A percentile compares a stretch with the other conserved stretches of the same genome.
phyloP scores from a whole-genome alignment of 352 stramenopile species.

The Globisporangium paddicum region DNA sequence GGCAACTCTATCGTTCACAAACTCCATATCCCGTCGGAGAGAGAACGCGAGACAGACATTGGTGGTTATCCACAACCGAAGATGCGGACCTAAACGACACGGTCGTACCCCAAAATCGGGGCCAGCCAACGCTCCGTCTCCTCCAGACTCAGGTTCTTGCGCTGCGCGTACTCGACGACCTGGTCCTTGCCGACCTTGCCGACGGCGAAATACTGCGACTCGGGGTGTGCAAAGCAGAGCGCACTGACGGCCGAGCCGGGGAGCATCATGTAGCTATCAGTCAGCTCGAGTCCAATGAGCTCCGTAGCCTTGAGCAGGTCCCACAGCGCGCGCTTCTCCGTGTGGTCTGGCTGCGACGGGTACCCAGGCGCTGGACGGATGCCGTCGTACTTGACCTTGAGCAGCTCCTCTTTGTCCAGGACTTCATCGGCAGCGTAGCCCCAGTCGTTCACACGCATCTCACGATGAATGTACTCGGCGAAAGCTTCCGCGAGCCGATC shows the following conservation, averaged over 20 bases:
- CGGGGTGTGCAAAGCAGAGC: slow-evolving; percentile 94
- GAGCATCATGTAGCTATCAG: slow-evolving; percentile 96
- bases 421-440: slow-evolving; percentile 93
- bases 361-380: slow-evolving; percentile 97
- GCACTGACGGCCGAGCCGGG: slow-evolving; percentile 92
- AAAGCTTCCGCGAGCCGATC: slow-evolving; percentile 87
- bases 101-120: slow-evolving; percentile 95
- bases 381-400: slow-evolving; percentile 98
- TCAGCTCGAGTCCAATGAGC: slow-evolving; percentile 90
- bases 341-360: slow-evolving; percentile 97
- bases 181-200: slow-evolving; percentile 97
- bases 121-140: slow-evolving; percentile 93
- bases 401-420: slow-evolving; percentile 89
- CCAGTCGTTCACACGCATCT: slow-evolving; percentile 95
- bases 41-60: slow-evolving; percentile 63
- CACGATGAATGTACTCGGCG: slow-evolving; percentile 95
- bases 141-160: slow-evolving; percentile 90
- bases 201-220: slow-evolving; percentile 97
- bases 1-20: slow-evolving; percentile 11
- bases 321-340: slow-evolving; percentile 96
- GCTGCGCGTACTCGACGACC: slow-evolving; percentile 90
- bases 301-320: slow-evolving; percentile 93
- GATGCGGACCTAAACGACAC: slow-evolving; percentile 23
- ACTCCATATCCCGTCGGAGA: slow-evolving; percentile 14
- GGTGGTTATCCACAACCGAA: background rate